Conservation (phyloP, 2,329 filamentous ascomycete species). For the Cercospora beticola region DNA sequence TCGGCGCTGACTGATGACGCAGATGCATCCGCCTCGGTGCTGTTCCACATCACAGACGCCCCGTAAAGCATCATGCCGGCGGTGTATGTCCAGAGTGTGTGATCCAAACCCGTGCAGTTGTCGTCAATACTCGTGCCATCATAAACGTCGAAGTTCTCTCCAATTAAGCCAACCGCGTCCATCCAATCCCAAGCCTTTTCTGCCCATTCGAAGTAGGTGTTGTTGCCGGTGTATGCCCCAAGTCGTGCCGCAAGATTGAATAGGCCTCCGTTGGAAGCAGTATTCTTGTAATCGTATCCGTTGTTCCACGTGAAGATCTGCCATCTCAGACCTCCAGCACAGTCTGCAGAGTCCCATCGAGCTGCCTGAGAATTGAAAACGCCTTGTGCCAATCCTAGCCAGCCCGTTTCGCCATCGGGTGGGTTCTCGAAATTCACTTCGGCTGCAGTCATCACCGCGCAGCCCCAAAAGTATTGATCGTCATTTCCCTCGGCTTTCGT, state of each 20-base stretch:
- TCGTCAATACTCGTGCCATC: slow-evolving; percentile 49
- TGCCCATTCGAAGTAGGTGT: slow-evolving; percentile 66
- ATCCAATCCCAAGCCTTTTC: slow-evolving; percentile 42
- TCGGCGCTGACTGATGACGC: slow-evolving; percentile 13
- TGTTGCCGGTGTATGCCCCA: slow-evolving; percentile 43
- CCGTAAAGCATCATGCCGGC: slow-evolving; percentile 46
- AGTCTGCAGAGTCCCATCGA: slow-evolving; percentile 42
- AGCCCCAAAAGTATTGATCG: slow-evolving; percentile 60
- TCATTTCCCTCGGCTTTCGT: slow-evolving; percentile 49
- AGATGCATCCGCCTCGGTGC: slow-evolving; percentile 16
- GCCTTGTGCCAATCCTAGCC: slow-evolving; percentile 46
- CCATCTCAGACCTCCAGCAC: slow-evolving; percentile 43
- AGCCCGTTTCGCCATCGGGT: slow-evolving; percentile 42
- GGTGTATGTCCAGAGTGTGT: slow-evolving; percentile 51
- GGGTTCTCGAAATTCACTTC: slow-evolving; percentile 51
- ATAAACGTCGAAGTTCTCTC: slow-evolving; percentile 49
- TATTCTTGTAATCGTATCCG: slow-evolving; percentile 60
- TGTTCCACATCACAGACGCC: slow-evolving; percentile 44
- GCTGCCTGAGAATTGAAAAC: slow-evolving; percentile 43
- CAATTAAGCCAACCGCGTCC: slow-evolving; percentile 56
- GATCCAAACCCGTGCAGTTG: slow-evolving; percentile 48
- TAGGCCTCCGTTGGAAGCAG: slow-evolving; percentile 51
- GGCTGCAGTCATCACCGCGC: slow-evolving; percentile 54
- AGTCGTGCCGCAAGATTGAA: slow-evolving; percentile 51
- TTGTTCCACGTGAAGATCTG: slow-evolving; percentile 48